These are phyloP conservation scores for Fusarium fracticaudum DNA, from an alignment of 2,329 filamentous ascomycete genomes.

Conservation along the genomic window DNA sequence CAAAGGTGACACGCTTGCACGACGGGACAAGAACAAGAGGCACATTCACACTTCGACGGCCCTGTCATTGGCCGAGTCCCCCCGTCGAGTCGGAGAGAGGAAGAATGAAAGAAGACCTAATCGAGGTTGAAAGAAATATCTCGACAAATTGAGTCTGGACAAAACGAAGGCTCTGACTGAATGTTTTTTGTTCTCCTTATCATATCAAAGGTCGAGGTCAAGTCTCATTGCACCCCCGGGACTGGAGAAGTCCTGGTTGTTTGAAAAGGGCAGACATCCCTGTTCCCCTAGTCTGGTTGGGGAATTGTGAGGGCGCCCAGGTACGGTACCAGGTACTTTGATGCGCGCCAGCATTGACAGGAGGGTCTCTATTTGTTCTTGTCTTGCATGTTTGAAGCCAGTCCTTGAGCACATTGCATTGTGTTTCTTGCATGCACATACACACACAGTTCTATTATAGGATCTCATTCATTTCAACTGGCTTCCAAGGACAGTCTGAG, in stretches of 20 bases:
- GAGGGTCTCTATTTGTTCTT: conserved; percentile 15
- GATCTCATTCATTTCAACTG: neutral
- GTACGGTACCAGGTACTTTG: conserved; percentile 30
- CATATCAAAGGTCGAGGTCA: conserved; percentile 6
- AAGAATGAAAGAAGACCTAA: conserved; percentile 1
- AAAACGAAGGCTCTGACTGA: neutral
- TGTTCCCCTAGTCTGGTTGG: conserved; percentile 31
- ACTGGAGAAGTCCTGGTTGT: conserved; percentile 13
- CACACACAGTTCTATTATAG: neutral
- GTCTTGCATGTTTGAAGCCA: neutral
- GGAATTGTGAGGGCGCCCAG: conserved; percentile 12
- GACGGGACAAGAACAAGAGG: conserved; percentile 13
- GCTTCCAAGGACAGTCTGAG: neutral
- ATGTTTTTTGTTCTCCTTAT: neutral
- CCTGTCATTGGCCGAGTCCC: conserved; percentile 20
- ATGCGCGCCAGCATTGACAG: conserved; percentile 17
- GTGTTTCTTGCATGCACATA: neutral
- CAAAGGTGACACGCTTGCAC: conserved; percentile 33
- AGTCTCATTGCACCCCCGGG: neutral
- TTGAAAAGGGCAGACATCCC: conserved; percentile 33
- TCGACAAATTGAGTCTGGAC: neutral
- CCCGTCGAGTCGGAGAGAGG: conserved; percentile 11
- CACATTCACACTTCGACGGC: conserved; percentile 5
- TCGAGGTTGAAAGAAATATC: neutral
- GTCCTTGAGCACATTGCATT: neutral